phyloP scores from a whole-genome alignment of 78 protist genomes.

The Polysphondylium violaceum region DNA sequence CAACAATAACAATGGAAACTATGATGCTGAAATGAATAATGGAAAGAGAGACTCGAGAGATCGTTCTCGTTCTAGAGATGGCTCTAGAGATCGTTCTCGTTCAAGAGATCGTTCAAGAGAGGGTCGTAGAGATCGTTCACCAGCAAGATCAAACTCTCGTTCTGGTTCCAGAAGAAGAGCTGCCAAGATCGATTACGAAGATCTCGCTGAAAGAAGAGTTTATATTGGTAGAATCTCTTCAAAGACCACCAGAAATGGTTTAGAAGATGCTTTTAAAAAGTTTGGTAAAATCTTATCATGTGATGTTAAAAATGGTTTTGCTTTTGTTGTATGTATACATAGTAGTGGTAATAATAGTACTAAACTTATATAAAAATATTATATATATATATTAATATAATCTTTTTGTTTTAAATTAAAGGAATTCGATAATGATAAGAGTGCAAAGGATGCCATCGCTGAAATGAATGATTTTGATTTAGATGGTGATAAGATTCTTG shows the following conservation, averaged over 20 bases:
- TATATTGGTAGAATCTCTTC: constrained; percentile 42
- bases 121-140: background rate
- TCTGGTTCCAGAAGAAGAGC: constrained; percentile 17
- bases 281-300: constrained; percentile 41
- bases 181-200: background rate
- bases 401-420: constrained; percentile 11
- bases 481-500: constrained; percentile 52
- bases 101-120: background rate
- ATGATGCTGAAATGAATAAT: background rate
- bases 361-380: background rate
- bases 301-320: constrained; percentile 56
- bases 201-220: constrained; percentile 46
- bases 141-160: constrained; percentile 10
- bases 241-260: background rate
- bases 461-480: constrained; percentile 15
- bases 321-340: constrained; percentile 69
- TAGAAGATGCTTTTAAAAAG: constrained; percentile 24
- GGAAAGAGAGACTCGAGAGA: background rate
- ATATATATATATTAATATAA: background rate
- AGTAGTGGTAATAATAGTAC: background rate
- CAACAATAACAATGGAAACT: background rate
- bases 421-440: constrained; percentile 73
- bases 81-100: background rate
- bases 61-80: constrained; percentile 3
- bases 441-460: constrained; percentile 66